Base-by-base conservation (phyloP, 768 basidiomycete species). In the Mycena indigotica region DNA sequence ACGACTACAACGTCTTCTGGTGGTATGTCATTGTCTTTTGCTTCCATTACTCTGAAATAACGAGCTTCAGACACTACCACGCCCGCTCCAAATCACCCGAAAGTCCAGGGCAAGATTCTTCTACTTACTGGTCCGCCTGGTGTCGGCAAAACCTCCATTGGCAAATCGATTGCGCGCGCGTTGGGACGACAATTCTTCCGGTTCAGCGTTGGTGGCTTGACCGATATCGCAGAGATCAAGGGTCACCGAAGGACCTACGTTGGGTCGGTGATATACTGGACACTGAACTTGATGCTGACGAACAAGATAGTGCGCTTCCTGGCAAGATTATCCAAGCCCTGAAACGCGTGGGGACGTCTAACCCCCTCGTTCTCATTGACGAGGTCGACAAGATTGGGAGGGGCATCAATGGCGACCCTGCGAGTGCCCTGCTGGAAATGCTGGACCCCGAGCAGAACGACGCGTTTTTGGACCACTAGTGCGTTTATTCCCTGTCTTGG, bases 161-260 rank as follows among this genome's bases (percentile, higher is more conserved):
- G 95, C 48, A 95, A 95, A 78, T 91, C 88, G 2, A 97, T 99
- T 50, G 89, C 97, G 0, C 83, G 94, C 16, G 95, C 96, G 3
- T 77, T 99, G 23, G 86, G 89, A 25, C 76, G 96, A 57, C 88
- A 93, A 70, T 98, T 98, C 77, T 98, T 95, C 84, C 83, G 95
- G 48, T 97, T 99, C 75, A 93, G 91, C 8, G 96, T 98, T 3
- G 96, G 97, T 61, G 96, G 97, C 15, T 73, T 99, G 69, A 93
- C 93, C 46, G 97, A 99, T 70, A 95, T 98, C 1, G 97, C 97
- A 54, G 97, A 98, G 81, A 98, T 99, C 68, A 98, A 98, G 75
- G 97, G 97, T 1, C 97, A 99, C 69, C 77, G 97, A 66, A 78
- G 97, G 70, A 99, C 96, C n/a, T 98, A 97, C 69, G 93, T 95